phyloP scores from a whole-genome alignment of 768 basidiomycete species.

The Gymnopilus dilepis region DNA sequence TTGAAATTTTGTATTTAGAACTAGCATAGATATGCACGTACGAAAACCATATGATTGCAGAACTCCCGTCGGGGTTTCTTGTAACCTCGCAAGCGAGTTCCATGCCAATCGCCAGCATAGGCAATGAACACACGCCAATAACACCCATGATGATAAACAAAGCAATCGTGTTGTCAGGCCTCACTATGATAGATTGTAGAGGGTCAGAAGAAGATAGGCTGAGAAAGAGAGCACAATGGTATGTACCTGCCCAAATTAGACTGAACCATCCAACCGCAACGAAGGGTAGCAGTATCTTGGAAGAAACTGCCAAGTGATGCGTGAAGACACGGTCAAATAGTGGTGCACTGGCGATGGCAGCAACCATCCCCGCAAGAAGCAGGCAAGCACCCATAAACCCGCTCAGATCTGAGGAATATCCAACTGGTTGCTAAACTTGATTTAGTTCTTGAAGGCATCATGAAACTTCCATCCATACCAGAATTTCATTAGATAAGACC shows the following conservation, averaged over 20 bases:
- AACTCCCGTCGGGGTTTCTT: slow-evolving; percentile 77
- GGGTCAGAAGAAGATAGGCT: not conserved
- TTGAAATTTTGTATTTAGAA: too few species aligned
- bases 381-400: slow-evolving; percentile 74
- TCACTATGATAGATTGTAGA: slow-evolving; percentile 46
- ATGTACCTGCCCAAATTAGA: slow-evolving; percentile 80
- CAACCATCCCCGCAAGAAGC: slow-evolving; percentile 72
- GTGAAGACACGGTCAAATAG: slow-evolving; percentile 86
- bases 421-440: slow-evolving; percentile 62
- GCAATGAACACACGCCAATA: slow-evolving; percentile 67
- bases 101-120: slow-evolving; percentile 75
- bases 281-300: slow-evolving; percentile 65
- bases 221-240: not conserved
- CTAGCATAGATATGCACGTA: slow-evolving; percentile 37
- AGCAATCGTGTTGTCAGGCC: slow-evolving; percentile 59
- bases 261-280: slow-evolving; percentile 70
- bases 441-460: not conserved
- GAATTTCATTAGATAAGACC: slow-evolving; percentile 67
- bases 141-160: slow-evolving; percentile 72
- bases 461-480: slow-evolving; percentile 50
- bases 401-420: slow-evolving; percentile 68
- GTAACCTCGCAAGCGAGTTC: slow-evolving; percentile 85
- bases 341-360: slow-evolving; percentile 71
- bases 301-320: slow-evolving; percentile 63
- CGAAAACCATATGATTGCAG: slow-evolving; percentile 79